Conservation (phyloP, 2,329 filamentous ascomycete species). For the Calonectria pauciramosa region DNA sequence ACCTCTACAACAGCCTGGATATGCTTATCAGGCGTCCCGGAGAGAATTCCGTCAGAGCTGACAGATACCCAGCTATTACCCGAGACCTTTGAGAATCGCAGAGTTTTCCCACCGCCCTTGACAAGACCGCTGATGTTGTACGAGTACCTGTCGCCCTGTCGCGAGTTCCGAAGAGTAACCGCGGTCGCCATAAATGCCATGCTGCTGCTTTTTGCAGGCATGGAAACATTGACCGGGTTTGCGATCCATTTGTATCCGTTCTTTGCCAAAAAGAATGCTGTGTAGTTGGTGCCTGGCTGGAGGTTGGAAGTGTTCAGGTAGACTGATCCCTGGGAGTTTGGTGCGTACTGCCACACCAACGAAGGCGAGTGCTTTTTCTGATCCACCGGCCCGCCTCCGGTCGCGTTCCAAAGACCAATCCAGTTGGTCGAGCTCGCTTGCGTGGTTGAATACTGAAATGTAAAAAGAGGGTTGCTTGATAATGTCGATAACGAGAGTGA, state of each 20-base stretch:
- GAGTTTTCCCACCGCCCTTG: slow-evolving; percentile 39
- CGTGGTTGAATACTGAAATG: slow-evolving; percentile 52
- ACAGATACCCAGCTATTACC: slow-evolving; percentile 51
- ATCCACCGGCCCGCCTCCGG: slow-evolving; percentile 52
- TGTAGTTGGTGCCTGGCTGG: slow-evolving; percentile 48
- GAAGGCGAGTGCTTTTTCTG: slow-evolving; percentile 46
- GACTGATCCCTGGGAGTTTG: slow-evolving; percentile 44
- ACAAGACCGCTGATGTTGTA: slow-evolving; percentile 51
- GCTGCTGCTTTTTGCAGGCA: slow-evolving; percentile 34
- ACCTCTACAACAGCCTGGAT: slow-evolving; percentile 15
- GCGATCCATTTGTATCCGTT: slow-evolving; percentile 54
- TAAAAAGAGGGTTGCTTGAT: slow-evolving; percentile 33
- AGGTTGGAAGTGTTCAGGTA: slow-evolving; percentile 42
- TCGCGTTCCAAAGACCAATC: slow-evolving; percentile 53
- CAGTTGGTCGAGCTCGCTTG: slow-evolving; percentile 51
- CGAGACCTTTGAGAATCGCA: slow-evolving; percentile 46
- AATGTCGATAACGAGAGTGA: neutral
- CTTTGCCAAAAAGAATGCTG: slow-evolving; percentile 53
- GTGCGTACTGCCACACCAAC: slow-evolving; percentile 52
- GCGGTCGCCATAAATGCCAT: slow-evolving; percentile 48
- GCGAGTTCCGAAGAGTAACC: slow-evolving; percentile 53
- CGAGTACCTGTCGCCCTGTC: slow-evolving; percentile 50
- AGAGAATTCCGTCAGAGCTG: slow-evolving; percentile 49
- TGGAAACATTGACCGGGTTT: slow-evolving; percentile 48
- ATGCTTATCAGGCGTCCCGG: slow-evolving; percentile 49